Base-by-base conservation (phyloP, 345 rosid genomes). In the Lagerstroemia speciosa region DNA sequence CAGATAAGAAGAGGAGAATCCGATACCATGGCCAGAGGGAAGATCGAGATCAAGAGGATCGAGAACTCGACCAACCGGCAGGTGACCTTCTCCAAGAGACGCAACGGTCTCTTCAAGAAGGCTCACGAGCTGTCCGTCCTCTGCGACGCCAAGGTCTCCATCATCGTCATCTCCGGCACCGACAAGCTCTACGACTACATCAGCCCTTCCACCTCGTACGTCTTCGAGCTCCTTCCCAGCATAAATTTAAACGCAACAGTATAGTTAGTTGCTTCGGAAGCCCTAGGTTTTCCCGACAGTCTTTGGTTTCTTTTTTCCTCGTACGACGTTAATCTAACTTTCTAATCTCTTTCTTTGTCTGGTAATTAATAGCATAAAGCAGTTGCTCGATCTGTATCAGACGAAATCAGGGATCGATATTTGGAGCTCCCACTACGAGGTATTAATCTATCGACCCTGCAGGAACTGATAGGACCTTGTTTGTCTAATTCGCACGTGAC, bases 81-180 rank as follows among this genome's bases (percentile, higher is more conserved):
- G 62, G 71, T 68, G 33, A 68, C 71, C 46, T 68, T 68, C 71
- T 68, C 71, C 22, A 68, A 68, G 71, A 34, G 71, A 48, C 62
- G 63, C 43, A 68, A 68, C 71, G 71, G 71, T 29, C 71, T 68
- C 64, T 68, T 68, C 71, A 68, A 68, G 71, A 68, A 68, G 64
- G 71, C 71, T 22, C 71, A 68, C 33, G 71, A 68, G 64, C 71
- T 68, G 50, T 52, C 71, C 62, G 64, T 68, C 71, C 71, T 68
- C 71, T 68, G 71, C 64, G 71, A 68, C 43, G 71, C 71, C 48
- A 68, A 68, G 71, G 62, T 68, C 62, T 68, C 71, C n/a, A 57
- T 68, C 48, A 53, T 68, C 64, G 46, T 68, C 64, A 33, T 68
- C 45, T 68, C 71, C 45, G 57, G 48, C 71, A 68, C 64, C 46